Base-by-base conservation (phyloP, 345 rosid species). In the Limnanthes douglasii region DNA sequence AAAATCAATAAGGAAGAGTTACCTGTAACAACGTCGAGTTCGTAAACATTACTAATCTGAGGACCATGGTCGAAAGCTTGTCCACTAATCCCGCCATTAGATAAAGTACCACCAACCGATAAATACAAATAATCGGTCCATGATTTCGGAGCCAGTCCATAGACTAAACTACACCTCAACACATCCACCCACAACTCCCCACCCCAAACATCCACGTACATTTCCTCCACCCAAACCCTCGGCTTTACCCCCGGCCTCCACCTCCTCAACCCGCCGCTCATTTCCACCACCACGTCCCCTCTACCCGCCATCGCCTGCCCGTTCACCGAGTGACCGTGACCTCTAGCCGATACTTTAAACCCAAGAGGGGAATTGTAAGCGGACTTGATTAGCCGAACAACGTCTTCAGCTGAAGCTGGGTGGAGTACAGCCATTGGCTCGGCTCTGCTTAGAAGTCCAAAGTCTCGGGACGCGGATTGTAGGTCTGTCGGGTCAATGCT, bases 41-140 rank as follows among this genome's bases (percentile, higher is more conserved):
- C 86, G 30, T 73, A 31, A 46, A 84, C 92, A 61, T 90, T 90
- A 46, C 69, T 69, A 56, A 90, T 77, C 34, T 90, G 98, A 51
- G 98, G 98, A 10, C 98, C 98, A 26, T 90, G 92, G 34, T 79
- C 66, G 28, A 90, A 90, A 56, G 98, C 95, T 59, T 90, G 98
- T 2, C 98, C 98, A 4, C 98, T 90, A 21, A 90, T 84, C 48
- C 98, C 98, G 12, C 73, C 98, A 63, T 90, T 90, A 4, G 98
- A 90, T 38, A 90, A 66, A 21, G 98, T 90, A 43, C 98, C 95
- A 3, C 98, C 98, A 26, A 90, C 98, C 16, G 95, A 72, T 6
- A 90, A 70, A 51, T 90, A 84, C 75, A 90, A 65, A 49, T 90
- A 90, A 64, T 90, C 98, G 4, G 98, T 90, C 98, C 98, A 90